phyloP scores from a whole-genome alignment of 108 stramenopile genomes.

The Skeletonema costatum region DNA sequence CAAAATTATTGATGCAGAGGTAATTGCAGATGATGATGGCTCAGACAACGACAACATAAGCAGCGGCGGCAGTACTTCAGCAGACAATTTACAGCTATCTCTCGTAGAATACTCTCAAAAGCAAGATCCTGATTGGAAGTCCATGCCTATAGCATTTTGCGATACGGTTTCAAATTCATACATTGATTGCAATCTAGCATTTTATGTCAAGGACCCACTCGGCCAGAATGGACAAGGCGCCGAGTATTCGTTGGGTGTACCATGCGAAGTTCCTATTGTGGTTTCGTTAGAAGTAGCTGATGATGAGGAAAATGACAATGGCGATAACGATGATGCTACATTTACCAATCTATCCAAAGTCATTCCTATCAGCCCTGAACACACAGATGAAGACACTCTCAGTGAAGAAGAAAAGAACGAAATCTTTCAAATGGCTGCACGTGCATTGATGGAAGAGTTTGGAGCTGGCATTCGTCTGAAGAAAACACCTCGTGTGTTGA shows the following conservation, averaged over 20 bases:
- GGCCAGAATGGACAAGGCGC: background rate
- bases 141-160: constrained; percentile 47
- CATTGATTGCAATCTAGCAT: constrained; percentile 48
- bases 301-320: background rate
- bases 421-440: constrained; percentile 47
- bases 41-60: background rate
- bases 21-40: constrained; percentile 17
- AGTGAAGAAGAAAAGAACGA: constrained; percentile 35
- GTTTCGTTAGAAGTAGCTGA: constrained; percentile 33
- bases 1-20: constrained; percentile 44
- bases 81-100: background rate
- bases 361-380: constrained; percentile 40
- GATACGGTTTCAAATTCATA: constrained; percentile 35
- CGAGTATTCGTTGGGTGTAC: constrained; percentile 41
- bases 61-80: background rate
- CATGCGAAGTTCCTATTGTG: constrained; percentile 41
- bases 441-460: constrained; percentile 34
- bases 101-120: constrained; percentile 47
- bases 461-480: constrained; percentile 31
- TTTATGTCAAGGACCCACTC: constrained; percentile 32
- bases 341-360: constrained; percentile 31
- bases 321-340: background rate
- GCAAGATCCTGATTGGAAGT: constrained; percentile 52
- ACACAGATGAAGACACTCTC: constrained; percentile 1
- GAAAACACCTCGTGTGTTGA: constrained; percentile 43